These are phyloP conservation scores for Jackrogersella minutella DNA, from an alignment of 495 filamentous ascomycete genomes.

Conservation along the genomic window DNA sequence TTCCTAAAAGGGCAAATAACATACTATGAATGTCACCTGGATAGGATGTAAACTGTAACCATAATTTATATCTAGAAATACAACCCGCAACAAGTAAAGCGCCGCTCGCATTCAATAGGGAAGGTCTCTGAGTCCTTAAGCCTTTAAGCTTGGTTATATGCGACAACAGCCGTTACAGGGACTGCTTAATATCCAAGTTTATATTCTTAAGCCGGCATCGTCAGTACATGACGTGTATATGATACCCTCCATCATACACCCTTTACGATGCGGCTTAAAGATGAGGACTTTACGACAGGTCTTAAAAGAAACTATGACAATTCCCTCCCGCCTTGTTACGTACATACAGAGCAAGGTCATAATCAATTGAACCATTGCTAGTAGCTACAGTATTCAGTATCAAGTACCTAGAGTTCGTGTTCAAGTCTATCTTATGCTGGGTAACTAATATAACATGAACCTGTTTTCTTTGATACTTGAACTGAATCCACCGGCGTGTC, in stretches of 20 bases:
- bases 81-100: slow-evolving; percentile 15
- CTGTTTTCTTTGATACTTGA: neutral
- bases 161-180: slow-evolving; percentile 8
- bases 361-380: neutral
- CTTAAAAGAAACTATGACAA: neutral
- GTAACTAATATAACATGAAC: neutral
- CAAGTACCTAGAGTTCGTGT: neutral
- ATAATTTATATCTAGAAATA: neutral
- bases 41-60: slow-evolving; percentile 12
- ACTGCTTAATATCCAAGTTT: neutral
- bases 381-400: neutral
- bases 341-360: neutral
- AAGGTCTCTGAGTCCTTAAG: slow-evolving; percentile 10
- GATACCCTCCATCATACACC: no score
- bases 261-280: neutral
- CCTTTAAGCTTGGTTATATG: slow-evolving; percentile 29
- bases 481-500: neutral
- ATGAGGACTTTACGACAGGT: neutral
- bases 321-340: neutral
- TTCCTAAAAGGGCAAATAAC: slow-evolving; percentile 7
- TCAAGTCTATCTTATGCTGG: neutral
- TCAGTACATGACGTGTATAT: no score
- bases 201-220: no score
- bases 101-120: slow-evolving; percentile 22
- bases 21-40: neutral